Conservation (phyloP, 1,284 basidiomycete genomes). For the Fistulinella cinereoalba region DNA sequence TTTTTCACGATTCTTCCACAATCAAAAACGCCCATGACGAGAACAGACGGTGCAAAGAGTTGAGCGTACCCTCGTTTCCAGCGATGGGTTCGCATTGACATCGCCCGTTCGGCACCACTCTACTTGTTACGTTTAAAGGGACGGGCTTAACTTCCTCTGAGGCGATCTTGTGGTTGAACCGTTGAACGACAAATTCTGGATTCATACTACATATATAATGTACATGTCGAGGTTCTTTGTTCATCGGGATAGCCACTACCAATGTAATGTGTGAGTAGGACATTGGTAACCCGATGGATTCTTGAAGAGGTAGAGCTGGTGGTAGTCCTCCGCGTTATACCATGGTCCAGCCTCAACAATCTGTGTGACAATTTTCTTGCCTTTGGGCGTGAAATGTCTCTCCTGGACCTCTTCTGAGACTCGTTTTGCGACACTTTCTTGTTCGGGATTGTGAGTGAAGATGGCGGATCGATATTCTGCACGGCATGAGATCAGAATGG, state of each 20-base stretch:
- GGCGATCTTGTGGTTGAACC: constrained; percentile 33
- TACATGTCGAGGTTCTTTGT: background rate
- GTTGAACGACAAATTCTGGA: too few relatives aligned
- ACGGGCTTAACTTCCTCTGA: constrained; percentile 46
- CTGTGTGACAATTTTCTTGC: constrained; percentile 75
- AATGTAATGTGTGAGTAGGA: constrained; percentile 50
- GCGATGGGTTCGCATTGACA: constrained; percentile 38
- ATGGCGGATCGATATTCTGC: constrained; percentile 93
- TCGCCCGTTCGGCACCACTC: constrained; percentile 48
- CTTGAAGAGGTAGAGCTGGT: constrained; percentile 81
- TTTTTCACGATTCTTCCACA: constrained; percentile 45
- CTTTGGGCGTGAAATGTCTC: constrained; percentile 76
- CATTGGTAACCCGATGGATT: constrained; percentile 60
- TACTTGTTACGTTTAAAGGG: constrained; percentile 51
- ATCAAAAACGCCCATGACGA: constrained; percentile 51
- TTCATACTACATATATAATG: background rate
- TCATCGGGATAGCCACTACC: constrained; percentile 30
- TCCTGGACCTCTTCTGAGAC: constrained; percentile 86
- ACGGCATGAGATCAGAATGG: background rate
- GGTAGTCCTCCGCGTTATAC: constrained; percentile 85
- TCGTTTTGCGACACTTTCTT: constrained; percentile 70
- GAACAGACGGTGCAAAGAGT: constrained; percentile 43
- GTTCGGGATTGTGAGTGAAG: constrained; percentile 79
- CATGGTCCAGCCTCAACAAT: constrained; percentile 66
- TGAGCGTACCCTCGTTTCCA: constrained; percentile 37